Conservation (phyloP, 345 rosid species). For the Viola odorata region DNA sequence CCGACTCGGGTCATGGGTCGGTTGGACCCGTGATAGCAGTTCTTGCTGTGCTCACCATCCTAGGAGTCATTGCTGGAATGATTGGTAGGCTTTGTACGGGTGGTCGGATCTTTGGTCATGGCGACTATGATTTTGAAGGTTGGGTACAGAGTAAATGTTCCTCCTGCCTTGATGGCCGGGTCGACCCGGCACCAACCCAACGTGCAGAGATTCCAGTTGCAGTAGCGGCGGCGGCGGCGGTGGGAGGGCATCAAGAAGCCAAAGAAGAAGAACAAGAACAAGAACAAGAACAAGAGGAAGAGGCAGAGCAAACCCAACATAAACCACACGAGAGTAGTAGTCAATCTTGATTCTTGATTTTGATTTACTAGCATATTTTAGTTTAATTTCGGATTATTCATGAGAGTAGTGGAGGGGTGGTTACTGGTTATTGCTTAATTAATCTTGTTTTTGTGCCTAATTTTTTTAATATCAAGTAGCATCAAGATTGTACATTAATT, state of each 20-base stretch:
- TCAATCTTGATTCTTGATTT: constrained; percentile 18
- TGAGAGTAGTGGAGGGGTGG: neutral
- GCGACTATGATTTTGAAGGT: constrained; percentile 54
- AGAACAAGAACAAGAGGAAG: constrained; percentile 9
- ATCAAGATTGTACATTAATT: too few species aligned
- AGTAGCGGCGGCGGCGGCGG: constrained; percentile 19
- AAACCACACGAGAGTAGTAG: constrained; percentile 18
- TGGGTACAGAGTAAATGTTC: constrained; percentile 69
- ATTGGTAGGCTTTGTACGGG: constrained; percentile 63
- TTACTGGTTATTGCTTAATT: neutral
- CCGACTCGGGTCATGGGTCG: constrained; percentile 40
- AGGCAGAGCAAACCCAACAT: neutral
- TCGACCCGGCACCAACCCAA: constrained; percentile 32
- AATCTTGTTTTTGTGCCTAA: too few species aligned
- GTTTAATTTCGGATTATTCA: neutral
- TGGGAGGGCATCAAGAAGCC: constrained; percentile 18
- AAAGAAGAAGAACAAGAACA: constrained; percentile 21
- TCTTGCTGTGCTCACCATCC: constrained; percentile 46
- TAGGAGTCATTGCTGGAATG: constrained; percentile 60
- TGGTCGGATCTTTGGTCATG: constrained; percentile 41
- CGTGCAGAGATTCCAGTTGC: constrained; percentile 21
- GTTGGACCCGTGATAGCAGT: constrained; percentile 64
- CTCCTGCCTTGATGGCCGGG: constrained; percentile 50
- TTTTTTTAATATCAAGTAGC: too few species aligned
- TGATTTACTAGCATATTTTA: neutral